Conservation (phyloP, 75 land plant species). For the Pinus albicaulis region DNA sequence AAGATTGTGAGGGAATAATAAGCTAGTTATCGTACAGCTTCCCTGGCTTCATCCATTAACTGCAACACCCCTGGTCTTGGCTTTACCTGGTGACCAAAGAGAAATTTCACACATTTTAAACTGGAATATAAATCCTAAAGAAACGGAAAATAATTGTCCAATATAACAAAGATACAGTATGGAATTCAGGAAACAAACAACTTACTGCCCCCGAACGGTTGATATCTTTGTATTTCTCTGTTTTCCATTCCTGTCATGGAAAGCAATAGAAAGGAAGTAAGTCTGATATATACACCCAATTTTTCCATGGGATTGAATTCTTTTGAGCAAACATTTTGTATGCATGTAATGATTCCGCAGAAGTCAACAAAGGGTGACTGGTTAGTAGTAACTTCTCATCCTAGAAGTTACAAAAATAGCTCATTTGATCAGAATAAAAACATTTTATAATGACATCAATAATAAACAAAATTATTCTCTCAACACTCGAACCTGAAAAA, state of each 20-base stretch:
- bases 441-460: background rate
- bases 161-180: background rate
- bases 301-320: background rate
- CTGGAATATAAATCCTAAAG: too few relatives aligned
- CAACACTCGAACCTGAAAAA: too few relatives aligned
- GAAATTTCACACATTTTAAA: background rate
- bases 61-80: conserved; percentile 92
- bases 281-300: background rate
- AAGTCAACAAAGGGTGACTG: background rate
- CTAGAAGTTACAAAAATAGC: background rate
- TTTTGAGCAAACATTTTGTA: background rate
- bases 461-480: background rate
- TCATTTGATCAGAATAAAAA: background rate
- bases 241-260: conserved; percentile 91
- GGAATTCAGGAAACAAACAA: background rate
- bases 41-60: conserved; percentile 90
- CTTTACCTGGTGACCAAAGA: conserved; percentile 54
- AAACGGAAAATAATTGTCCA: too few relatives aligned
- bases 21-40: conserved; percentile 51
- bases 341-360: background rate
- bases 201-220: conserved; percentile 94
- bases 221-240: conserved; percentile 88
- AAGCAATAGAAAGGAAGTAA: background rate
- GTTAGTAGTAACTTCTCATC: background rate
- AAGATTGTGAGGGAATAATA: background rate